phyloP scores from a whole-genome alignment of 345 rosid genomes.

The Erucastrum elatum region DNA sequence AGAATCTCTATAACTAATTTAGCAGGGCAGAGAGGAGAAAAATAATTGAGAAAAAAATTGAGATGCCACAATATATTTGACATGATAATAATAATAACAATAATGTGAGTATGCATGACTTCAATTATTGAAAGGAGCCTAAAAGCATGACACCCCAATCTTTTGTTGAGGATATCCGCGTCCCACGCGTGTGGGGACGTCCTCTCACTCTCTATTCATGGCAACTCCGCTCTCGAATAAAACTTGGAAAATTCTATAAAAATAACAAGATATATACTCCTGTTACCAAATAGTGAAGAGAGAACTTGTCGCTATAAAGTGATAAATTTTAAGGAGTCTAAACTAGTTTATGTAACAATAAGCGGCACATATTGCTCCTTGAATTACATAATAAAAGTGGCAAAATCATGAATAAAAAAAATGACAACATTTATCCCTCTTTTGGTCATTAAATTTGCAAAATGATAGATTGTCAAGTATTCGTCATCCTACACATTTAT shows the following conservation, averaged over 20 bases:
- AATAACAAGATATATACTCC: too few species aligned
- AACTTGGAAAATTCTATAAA: background rate
- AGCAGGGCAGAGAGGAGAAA: slow-evolving; percentile 24
- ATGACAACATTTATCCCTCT: too few species aligned
- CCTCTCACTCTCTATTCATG: slow-evolving; percentile 16
- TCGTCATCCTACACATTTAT: too few species aligned
- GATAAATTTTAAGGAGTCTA: background rate
- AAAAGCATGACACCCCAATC: slow-evolving; percentile 74
- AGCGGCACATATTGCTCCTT: background rate
- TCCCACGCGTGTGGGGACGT: slow-evolving; percentile 28
- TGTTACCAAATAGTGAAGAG: background rate
- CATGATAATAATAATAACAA: slow-evolving; percentile 17
- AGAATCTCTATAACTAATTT: slow-evolving; percentile 1
- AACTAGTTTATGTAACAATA: background rate
- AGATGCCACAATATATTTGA: slow-evolving; percentile 14
- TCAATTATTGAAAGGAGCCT: slow-evolving; percentile 97
- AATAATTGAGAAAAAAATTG: slow-evolving; percentile 20
- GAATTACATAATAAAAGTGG: too few species aligned
- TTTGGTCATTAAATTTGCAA: too few species aligned
- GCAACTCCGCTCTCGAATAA: background rate
- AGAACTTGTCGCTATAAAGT: background rate
- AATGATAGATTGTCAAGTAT: too few species aligned
- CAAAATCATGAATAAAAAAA: too few species aligned
- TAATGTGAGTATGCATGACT: slow-evolving; percentile 56
- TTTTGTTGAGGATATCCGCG: slow-evolving; percentile 25